Conservation (phyloP, 176 grass and related monocot genomes). For the Aegilops longissima region DNA sequence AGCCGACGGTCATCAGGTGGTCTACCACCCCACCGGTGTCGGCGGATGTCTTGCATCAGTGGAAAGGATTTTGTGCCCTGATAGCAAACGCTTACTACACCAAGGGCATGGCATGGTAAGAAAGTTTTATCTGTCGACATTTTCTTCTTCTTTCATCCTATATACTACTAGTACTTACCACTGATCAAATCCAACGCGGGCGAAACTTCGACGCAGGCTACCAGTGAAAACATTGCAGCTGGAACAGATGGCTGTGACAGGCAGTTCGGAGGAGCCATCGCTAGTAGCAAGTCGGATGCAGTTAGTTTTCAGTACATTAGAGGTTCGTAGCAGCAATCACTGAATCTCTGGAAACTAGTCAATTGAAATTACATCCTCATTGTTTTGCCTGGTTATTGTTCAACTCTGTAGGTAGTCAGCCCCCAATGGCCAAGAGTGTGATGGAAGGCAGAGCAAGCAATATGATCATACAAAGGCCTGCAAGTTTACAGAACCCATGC, state of each 20-base stretch:
- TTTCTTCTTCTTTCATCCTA: neutral
- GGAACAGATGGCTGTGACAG: slow-evolving; percentile 90
- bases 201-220: slow-evolving; percentile 56
- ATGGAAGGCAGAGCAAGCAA: neutral
- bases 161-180: no score
- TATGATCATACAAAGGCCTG: slow-evolving; percentile 8
- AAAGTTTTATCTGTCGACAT: neutral
- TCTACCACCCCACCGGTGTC: slow-evolving; percentile 79
- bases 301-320: slow-evolving; percentile 92
- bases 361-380: neutral
- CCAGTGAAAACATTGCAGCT: slow-evolving; percentile 92
- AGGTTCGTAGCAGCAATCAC: slow-evolving; percentile 48
- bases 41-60: slow-evolving; percentile 74
- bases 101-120: slow-evolving; percentile 97
- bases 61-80: slow-evolving; percentile 95
- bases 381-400: slow-evolving; percentile 7
- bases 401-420: slow-evolving; percentile 72
- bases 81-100: slow-evolving; percentile 94
- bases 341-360: neutral
- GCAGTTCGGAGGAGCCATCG: slow-evolving; percentile 76
- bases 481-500: neutral
- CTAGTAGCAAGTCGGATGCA: slow-evolving; percentile 91
- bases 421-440: slow-evolving; percentile 95
- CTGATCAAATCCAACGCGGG: neutral
- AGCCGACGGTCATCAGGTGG: slow-evolving; percentile 87